Conservation (phyloP, 2,329 filamentous ascomycete species). For the Didymella keratinophila region DNA sequence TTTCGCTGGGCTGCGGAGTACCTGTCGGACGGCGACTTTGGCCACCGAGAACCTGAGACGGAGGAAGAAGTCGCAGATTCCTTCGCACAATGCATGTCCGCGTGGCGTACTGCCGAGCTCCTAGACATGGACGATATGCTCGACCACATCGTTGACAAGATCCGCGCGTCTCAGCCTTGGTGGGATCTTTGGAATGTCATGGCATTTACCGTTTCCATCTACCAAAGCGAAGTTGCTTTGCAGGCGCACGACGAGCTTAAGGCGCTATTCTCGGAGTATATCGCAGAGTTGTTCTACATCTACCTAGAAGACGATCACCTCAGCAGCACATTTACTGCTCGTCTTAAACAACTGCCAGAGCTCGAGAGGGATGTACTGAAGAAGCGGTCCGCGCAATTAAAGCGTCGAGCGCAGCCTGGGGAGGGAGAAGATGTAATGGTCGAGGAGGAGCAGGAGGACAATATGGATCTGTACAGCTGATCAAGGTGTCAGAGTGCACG, state of each 20-base stretch:
- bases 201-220: conserved; percentile 28
- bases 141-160: conserved; percentile 35
- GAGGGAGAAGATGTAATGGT: background rate
- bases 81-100: conserved; percentile 30
- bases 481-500: background rate
- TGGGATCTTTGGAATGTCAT: conserved; percentile 25
- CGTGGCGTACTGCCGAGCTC: conserved; percentile 33
- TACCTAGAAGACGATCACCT: conserved; percentile 25
- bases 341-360: conserved; percentile 25
- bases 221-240: conserved; percentile 10
- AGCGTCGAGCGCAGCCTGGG: background rate
- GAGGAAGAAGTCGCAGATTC: conserved; percentile 23
- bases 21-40: conserved; percentile 33
- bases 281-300: conserved; percentile 34
- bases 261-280: conserved; percentile 21
- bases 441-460: background rate
- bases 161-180: conserved; percentile 15
- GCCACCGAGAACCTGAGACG: conserved; percentile 19
- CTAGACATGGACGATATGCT: conserved; percentile 40
- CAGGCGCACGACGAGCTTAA: conserved; percentile 26
- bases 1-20: conserved; percentile 40
- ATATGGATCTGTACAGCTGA: conserved; percentile 5
- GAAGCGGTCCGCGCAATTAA: background rate
- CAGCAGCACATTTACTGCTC: conserved; percentile 15
- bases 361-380: conserved; percentile 25